A percentile compares a stretch with the other conserved stretches of the same genome.
Conservation (phyloP, 176 grass and related monocot genomes). For the Avena eriantha region DNA sequence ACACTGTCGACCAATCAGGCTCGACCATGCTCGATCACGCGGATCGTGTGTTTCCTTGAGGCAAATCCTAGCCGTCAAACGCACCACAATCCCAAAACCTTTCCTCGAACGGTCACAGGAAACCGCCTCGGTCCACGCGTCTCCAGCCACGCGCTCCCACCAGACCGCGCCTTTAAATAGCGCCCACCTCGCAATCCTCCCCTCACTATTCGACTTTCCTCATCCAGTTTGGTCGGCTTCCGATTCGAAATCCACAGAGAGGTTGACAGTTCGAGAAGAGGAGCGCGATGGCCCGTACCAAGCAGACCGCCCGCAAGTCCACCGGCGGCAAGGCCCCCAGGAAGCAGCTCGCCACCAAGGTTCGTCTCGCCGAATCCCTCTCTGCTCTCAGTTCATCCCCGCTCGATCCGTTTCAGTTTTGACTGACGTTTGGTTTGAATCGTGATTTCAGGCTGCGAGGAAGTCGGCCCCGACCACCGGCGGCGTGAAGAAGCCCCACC, state of each 20-base stretch:
- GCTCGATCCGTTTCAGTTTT: background rate
- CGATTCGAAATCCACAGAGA: background rate
- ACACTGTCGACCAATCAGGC: background rate
- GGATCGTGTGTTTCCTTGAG: conserved; percentile 63
- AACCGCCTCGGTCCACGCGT: conserved; percentile 44
- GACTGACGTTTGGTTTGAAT: background rate
- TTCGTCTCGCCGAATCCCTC: background rate
- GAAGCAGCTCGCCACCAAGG: conserved; percentile 98
- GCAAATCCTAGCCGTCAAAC: conserved; percentile 17
- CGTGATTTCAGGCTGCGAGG: conserved; percentile 67
- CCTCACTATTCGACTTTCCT: background rate
- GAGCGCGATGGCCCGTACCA: conserved; percentile 75
- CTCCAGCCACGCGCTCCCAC: background rate
- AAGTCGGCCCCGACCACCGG: conserved; percentile 87
- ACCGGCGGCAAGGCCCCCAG: conserved; percentile 87
- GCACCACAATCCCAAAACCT: background rate
- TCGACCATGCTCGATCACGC: background rate
- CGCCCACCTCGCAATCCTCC: fast-evolving
- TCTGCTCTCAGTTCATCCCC: fast-evolving
- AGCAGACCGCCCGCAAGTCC: conserved; percentile 95
- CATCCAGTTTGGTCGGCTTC: background rate
- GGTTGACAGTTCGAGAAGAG: background rate
- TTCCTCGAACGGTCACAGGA: conserved; percentile 31
- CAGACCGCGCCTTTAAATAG: background rate
- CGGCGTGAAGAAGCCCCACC: conserved; percentile 96